Base-by-base conservation (phyloP, 2,329 filamentous ascomycete species). In the Onygenales sp. region DNA sequence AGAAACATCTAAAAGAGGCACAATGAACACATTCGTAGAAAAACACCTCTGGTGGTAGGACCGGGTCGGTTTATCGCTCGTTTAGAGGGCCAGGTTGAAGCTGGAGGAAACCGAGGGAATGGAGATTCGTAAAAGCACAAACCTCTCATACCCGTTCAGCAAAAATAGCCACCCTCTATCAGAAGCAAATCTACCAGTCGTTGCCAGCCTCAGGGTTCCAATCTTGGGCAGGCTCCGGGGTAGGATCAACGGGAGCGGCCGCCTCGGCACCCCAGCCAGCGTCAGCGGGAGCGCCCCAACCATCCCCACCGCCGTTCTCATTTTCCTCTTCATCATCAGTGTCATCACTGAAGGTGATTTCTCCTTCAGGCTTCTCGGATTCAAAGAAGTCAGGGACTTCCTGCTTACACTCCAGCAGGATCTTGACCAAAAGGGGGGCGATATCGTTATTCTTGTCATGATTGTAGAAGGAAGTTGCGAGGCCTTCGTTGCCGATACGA, bases 381-480 rank as follows among this genome's bases (percentile, higher is more conserved):
- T 85, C 66, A 0, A 97, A 78, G 66, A 97, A 97, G 0, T 94
- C 87, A 0, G 93, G 93, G 31, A 98, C 72, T 0, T 76, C 71
- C 69, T 95, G 89, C 5, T 83, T 77, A 5, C 83, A 87, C 71
- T 97, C 92, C 0, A 95, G 64, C 0, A 98, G 76, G 5, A 89
- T 83, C 66, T 91, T 90, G 39, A 89, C 87, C 0, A 98, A 76
- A 1, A 86, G 82, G 8, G 43, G 77, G 0, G 80, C 89, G 43
- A 97, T 73, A 2, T 84, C 79, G 53, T 86, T 81, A 61, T 97
- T 87, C 0, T 79, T 75, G 1, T 91, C 84, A n/a, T 58, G 54
- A 31, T 85, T 89, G 75, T 86, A 97, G 73, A 98, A 92, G 0
- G 92, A 95, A 0, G 87, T 92, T 0, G 93, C 91, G 5, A 90